Evolutionary conservation across 805 yeast genomes (phyloP), one percentile per base, ranked within the genome.

Genomic region (Danielozyma ontarioensis): DNA sequence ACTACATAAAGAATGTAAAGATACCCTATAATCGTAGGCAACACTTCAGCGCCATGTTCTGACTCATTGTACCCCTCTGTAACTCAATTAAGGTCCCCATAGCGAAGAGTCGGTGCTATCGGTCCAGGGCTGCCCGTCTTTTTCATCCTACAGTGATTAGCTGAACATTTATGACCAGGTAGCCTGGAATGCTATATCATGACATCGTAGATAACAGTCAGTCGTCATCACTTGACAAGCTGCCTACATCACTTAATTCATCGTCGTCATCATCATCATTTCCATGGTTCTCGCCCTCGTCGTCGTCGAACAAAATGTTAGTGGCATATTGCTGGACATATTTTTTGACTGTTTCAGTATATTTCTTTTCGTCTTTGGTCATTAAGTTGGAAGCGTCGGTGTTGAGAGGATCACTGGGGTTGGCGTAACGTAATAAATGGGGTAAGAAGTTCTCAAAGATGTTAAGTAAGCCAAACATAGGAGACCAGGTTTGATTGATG

Each of bases 401-500:
- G 51, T 90, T 90, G 41, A 90, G 70, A 1, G 98, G 98, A 56
- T 90, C 98, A 11, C 90, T 69, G 1, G 97, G 90, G 51, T 90
- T 90, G 13, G 97, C 97, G 51, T 90, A 93, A 35, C 89, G 75
- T 41, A 90, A 66, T 37, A 90, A 64, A 48, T 94, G 97, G 5
- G 98, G 98, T 39, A 90, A 64, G 63, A 90, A 93, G 53, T 86
- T 81, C 51, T 90, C 97, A 55, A 93, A 86, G 17, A 90, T 84
- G 55, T 93, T 93, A 44, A 80, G 68, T 44, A 93, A 72, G 35
- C 93, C 97, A 66, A 88, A 90, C 87, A 90, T 84, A 2, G 98
- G 97, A 27, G 95, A 84, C 98, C 98, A 90, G 1, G 97, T 87
- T 53, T 90, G 96, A 56, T 90, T 90, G 42, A 90, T 89, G 13